Evolutionary conservation across 371 early-diverging fungal species (phyloP), one percentile per base, ranked within the genome.

Genomic region (Mycotypha africana): DNA sequence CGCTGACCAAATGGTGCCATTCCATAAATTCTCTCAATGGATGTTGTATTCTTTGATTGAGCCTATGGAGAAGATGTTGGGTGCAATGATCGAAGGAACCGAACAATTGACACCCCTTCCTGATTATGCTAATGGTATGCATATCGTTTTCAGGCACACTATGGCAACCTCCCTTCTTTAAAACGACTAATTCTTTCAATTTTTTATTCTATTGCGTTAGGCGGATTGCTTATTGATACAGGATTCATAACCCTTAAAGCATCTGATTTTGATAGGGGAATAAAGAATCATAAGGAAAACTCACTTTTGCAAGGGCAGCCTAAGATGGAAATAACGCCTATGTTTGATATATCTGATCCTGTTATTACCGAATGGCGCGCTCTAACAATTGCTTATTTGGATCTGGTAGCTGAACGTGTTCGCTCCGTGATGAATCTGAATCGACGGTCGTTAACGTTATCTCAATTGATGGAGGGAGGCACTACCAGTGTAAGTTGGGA

Each of bases 11-110:
- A 65, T 79, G 31, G 84, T 93, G 7, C 65, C 89, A 10, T 93
- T 94, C 69, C 94, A 95, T 65, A 93, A 91, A 47, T 73, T 95
- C 39, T 88, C 92, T 4, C 93, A 93, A 64, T 95, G 96, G 96
- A 80, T 95, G 35, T 85, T 91, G 16, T 94, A 93, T 66, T 91
- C 92, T 0, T 67, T 94, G 33, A 80, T 93, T 61, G 96, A 94
- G 40, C 89, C 91, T 0, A 66, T 94, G 45, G 75, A 76, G 38
- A 78, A 73, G 34, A 52, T 87, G 17, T 56, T 82, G 17, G 74
- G 74, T 22, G 67, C 90, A 21, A 70, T 55, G 2, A 81, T 93
- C 45, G 70, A 68, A 42, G 85, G 84, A 15, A 70, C 79, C 4
- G 82, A 85, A 32, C 57, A 68, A 15, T 64, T 95, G 54, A 95